Evolutionary conservation across 768 basidiomycete species (phyloP), one percentile per base, ranked within the genome.

Genomic region (Scleroderma bovista): DNA sequence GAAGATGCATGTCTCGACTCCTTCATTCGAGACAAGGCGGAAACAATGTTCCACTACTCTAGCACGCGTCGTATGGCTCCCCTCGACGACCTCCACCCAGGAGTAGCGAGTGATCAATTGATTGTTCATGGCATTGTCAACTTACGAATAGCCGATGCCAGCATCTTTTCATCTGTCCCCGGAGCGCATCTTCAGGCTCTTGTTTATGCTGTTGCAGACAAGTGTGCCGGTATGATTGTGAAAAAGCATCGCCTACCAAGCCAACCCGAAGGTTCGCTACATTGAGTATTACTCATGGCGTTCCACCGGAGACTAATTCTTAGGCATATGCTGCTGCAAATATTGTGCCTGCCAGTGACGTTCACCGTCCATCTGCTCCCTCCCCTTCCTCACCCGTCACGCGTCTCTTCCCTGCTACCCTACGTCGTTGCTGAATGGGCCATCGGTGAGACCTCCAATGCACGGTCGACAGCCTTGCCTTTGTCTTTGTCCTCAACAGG

Each of bases 91-190:
- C 40, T 44, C n/a, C 24, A 36, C 26, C 56, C 52, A 12, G 78
- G 78, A 22, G 76, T 78, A 0, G 75, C 80, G 26, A 74, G 75
- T 53, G 71, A 72, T 44, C 59, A 69, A 22, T 56, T 76, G 15
- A 56, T 64, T 13, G 78, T 80, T 1, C 71, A 79, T 59, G 78
- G 78, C 7, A 61, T 74, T 1, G 33, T 44, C 24, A 71, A 71
- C 44, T 55, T 80, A 31, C 66, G 78, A 37, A 70, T 74, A 23
- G 65, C 64, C n/a, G 73, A 73, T 50, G 55, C 60, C 2, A 62
- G 57, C 39, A 54, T 66, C 11, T 64, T 69, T 34, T 71, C 72
- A 1, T 40, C 53, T 6, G 60, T 71, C 24, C 50, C 61, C 7
- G 60, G 62, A 8, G 48, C 62, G 9, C 73, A 74, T 56, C 55